These are phyloP conservation scores for Gymnopilus dilepis DNA, from an alignment of 768 basidiomycete genomes.

Conservation along the genomic window DNA sequence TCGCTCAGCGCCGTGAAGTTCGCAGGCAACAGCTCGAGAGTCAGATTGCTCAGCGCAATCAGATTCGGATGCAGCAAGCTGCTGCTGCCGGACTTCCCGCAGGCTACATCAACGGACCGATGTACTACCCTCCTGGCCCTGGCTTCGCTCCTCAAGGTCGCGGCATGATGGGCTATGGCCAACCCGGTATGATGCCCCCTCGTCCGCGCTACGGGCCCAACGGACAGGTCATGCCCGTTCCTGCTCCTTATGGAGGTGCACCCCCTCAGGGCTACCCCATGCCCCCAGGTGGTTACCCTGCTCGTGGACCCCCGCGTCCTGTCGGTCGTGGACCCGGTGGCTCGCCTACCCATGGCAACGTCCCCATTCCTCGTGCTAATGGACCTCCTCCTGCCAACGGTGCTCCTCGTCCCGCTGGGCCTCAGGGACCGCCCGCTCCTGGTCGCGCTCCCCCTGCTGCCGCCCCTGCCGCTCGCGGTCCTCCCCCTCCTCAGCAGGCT, in stretches of 20 bases:
- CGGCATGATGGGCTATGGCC: conserved; percentile 80
- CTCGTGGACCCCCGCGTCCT: conserved; percentile 64
- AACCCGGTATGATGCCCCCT: conserved; percentile 87
- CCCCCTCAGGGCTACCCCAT: conserved; percentile 80
- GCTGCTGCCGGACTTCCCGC: conserved; percentile 85
- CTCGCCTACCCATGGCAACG: conserved; percentile 69
- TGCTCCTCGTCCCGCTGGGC: conserved; percentile 54
- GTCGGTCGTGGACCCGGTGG: conserved; percentile 70
- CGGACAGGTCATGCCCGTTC: conserved; percentile 77
- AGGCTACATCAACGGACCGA: conserved; percentile 82
- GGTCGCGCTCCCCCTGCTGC: conserved; percentile 40
- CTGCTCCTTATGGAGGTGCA: conserved; percentile 71
- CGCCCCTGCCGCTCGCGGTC: conserved; percentile 33
- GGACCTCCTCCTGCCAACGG: conserved; percentile 64
- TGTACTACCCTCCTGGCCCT: conserved; percentile 87
- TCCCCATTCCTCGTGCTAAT: conserved; percentile 68
- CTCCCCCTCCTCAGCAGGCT: conserved; percentile 33
- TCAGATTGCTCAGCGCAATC: conserved; percentile 97
- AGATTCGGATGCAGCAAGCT: conserved; percentile 96
- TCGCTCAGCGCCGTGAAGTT: conserved; percentile 97
- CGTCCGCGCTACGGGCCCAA: conserved; percentile 84
- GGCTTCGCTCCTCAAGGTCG: conserved; percentile 85
- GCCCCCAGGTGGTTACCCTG: conserved; percentile 59
- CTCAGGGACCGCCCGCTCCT: conserved; percentile 53
- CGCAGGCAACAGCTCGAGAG: conserved; percentile 98